Evolutionary conservation across 441 rosid genomes (phyloP), one percentile per base, ranked within the genome.

Genomic region (Aquilaria agallochum): DNA sequence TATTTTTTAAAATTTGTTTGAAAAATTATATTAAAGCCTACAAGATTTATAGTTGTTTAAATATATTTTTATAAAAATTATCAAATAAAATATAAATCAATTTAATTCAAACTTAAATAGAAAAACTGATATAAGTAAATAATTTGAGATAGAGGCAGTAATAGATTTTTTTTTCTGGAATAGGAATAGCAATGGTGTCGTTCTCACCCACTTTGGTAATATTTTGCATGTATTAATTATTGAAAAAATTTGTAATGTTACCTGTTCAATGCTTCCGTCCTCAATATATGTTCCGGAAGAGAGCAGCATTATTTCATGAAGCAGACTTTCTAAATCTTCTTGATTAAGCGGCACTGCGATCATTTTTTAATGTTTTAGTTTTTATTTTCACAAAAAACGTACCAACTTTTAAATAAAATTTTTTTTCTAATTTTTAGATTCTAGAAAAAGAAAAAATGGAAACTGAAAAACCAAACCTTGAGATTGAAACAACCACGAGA

Each of bases 191-290:
- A 20, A 20, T 20, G 1, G 20, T 20, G 20, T 20, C 20, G 20
- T 20, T 20, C 20, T 20, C 20, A 20, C 20, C 20, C 20, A 20
- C 20, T 20, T 20, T 20, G 20, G 20, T 20, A 20, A 20, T 20
- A 20, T 20, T 20, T 20, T 20, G 20, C 20, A 20, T 20, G 20
- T 20, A 20, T 20, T 20, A 20, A 20, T 20, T 20, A 1, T 1
- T 20, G 20, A 0, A 20, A 20, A 20, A 20, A 20, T 20, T 20
- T 20, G 20, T 20, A 20, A 36, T 36, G 42, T 14, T 60, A 80
- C 95, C 84, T 88, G 83, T 67, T 91, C 96, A 62, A 84, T 87
- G 86, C 94, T 91, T 50, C 95, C 97, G 70, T 91, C 95, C 65
- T 92, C 97, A 7, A 87, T 77, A 70, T 87, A 88, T 40, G 97